These are phyloP conservation scores for Exserohilum rostratum DNA, from an alignment of 2,329 filamentous ascomycete species.

Conservation along the genomic window DNA sequence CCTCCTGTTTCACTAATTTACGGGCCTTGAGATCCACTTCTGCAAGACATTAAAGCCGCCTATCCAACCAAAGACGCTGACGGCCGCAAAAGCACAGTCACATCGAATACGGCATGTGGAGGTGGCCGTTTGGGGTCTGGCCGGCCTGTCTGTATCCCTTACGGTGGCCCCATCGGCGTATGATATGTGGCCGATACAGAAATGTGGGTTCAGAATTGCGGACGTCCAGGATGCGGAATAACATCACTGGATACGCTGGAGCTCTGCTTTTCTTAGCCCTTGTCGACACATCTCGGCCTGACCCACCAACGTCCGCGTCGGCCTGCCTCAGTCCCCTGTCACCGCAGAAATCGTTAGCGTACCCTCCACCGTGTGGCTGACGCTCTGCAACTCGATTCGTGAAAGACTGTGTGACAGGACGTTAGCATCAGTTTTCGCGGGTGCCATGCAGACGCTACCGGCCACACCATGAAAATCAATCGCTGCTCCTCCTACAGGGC, in stretches of 20 bases:
- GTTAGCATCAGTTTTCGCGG: slow-evolving; percentile 21
- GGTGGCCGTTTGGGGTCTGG: slow-evolving; percentile 29
- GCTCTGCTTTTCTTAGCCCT: slow-evolving; percentile 26
- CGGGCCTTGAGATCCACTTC: slow-evolving; percentile 18
- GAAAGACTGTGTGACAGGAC: slow-evolving; percentile 27
- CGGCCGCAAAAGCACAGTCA: slow-evolving; percentile 21
- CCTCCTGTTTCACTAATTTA: slow-evolving; percentile 26
- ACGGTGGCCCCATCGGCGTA: slow-evolving; percentile 18
- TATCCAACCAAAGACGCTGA: slow-evolving; percentile 15
- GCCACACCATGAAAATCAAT: slow-evolving; percentile 13
- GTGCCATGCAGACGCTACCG: slow-evolving; percentile 25
- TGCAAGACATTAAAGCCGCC: slow-evolving; percentile 22
- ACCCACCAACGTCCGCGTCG: slow-evolving; percentile 41
- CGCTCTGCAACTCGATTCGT: slow-evolving; percentile 25
- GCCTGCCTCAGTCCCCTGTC: slow-evolving; percentile 32
- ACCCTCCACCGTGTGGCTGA: slow-evolving; percentile 28
- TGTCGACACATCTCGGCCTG: slow-evolving; percentile 22
- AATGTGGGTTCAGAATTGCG: slow-evolving; percentile 14
- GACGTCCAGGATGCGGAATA: slow-evolving; percentile 20
- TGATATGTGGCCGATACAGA: slow-evolving; percentile 12
- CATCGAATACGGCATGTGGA: slow-evolving; percentile 22
- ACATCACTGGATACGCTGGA: slow-evolving; percentile 20
- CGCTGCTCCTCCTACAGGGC: slow-evolving; percentile 4
- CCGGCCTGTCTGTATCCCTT: slow-evolving; percentile 22
- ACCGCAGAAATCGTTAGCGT: slow-evolving; percentile 24